These are phyloP conservation scores for Melocanna baccifera DNA, from an alignment of 176 grass and related monocot genomes.

Conservation along the genomic window DNA sequence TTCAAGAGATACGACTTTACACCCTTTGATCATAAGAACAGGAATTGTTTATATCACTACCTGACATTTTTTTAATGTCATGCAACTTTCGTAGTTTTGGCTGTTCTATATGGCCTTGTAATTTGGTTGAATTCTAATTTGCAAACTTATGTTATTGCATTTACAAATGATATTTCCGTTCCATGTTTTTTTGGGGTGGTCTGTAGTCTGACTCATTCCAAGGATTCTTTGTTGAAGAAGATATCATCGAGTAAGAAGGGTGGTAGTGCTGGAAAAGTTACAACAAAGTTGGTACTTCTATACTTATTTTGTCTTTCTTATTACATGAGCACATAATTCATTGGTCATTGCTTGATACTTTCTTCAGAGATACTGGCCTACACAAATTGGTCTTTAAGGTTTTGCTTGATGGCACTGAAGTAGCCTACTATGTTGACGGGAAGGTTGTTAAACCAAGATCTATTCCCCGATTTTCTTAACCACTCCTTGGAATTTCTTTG, in stretches of 20 bases:
- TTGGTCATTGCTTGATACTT: constrained; percentile 4
- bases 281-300: constrained; percentile 66
- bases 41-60: not conserved
- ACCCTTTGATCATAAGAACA: not conserved
- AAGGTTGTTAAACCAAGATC: constrained; percentile 51
- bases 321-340: constrained; percentile 23
- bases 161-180: constrained; percentile 15
- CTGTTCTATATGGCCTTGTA: not conserved
- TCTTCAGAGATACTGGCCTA: constrained; percentile 61
- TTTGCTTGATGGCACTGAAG: constrained; percentile 83
- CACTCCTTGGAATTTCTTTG: not conserved
- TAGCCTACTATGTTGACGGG: constrained; percentile 78
- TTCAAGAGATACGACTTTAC: not conserved
- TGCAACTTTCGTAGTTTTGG: not conserved
- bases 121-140: constrained; percentile 18
- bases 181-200: constrained; percentile 10
- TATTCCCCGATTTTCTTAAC: constrained; percentile 21
- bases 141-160: not conserved
- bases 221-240: constrained; percentile 42
- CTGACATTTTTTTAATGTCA: not conserved
- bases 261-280: constrained; percentile 60
- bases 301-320: not conserved
- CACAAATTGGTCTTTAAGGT: constrained; percentile 84
- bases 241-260: constrained; percentile 51
- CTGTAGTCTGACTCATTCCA: constrained; percentile 34